Conservation (phyloP, 2,329 filamentous ascomycete species). For the Aspergillus ustus region DNA sequence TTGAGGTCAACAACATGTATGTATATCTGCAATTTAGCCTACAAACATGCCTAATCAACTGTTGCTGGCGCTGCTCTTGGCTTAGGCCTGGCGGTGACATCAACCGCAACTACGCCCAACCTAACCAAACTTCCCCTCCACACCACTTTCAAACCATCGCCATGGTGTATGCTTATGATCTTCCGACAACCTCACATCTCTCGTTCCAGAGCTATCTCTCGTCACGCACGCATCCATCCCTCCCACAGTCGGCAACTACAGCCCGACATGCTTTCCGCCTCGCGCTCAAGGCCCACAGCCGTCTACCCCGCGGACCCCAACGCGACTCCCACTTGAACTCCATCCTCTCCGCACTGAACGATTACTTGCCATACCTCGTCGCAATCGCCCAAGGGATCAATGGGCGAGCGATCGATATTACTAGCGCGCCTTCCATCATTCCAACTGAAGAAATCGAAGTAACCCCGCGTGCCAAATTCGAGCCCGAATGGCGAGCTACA, state of each 20-base stretch:
- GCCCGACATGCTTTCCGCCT: slow-evolving; percentile 82
- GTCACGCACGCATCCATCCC: slow-evolving; percentile 84
- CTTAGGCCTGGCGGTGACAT: slow-evolving; percentile 28
- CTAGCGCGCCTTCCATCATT: slow-evolving; percentile 5
- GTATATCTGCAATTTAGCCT: neutral
- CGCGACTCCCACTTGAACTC: slow-evolving; percentile 72
- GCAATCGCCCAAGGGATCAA: slow-evolving; percentile 75
- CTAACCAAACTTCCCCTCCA: slow-evolving; percentile 18
- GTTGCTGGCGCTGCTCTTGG: slow-evolving; percentile 15
- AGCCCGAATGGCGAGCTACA: slow-evolving; percentile 80
- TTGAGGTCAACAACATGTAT: neutral
- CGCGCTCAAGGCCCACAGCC: slow-evolving; percentile 86
- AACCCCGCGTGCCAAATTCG: slow-evolving; percentile 68
- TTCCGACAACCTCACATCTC: slow-evolving; percentile 88
- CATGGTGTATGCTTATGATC: slow-evolving; percentile 88
- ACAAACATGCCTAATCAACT: neutral
- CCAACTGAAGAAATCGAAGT: slow-evolving; percentile 68
- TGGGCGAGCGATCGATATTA: slow-evolving; percentile 50
- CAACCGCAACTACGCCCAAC: slow-evolving; percentile 19
- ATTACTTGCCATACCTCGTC: slow-evolving; percentile 83
- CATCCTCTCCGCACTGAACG: slow-evolving; percentile 70
- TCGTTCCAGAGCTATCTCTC: slow-evolving; percentile 77
- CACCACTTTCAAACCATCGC: slow-evolving; percentile 22
- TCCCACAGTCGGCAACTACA: slow-evolving; percentile 81
- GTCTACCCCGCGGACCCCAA: slow-evolving; percentile 69